Evolutionary conservation across 73 alveolate species (phyloP).

Genomic region (Paraurostyla sp.): DNA sequence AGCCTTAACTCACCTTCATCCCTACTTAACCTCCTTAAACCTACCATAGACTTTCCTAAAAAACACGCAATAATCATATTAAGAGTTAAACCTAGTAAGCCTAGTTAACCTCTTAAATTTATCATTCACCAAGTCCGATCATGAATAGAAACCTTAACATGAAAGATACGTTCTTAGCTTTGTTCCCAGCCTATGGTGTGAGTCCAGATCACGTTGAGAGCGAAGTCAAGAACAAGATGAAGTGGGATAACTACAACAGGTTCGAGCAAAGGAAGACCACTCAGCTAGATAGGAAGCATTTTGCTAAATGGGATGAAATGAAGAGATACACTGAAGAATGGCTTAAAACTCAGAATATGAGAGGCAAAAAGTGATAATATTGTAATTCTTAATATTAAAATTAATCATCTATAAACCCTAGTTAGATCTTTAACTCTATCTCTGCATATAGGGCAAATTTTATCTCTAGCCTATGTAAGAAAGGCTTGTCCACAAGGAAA

Average conservation of each 20-base stretch:
- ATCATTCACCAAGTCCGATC: neutral
- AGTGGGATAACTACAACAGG: neutral
- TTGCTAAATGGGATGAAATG: conserved; percentile 20
- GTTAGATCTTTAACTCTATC: conserved; percentile 5
- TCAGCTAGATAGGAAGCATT: neutral
- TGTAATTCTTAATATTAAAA: neutral
- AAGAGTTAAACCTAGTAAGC: neutral
- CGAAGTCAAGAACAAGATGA: neutral
- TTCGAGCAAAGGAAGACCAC: conserved; percentile 9
- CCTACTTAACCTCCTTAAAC: too few species aligned
- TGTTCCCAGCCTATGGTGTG: conserved; percentile 51
- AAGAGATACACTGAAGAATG: conserved; percentile 46
- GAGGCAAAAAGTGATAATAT: conserved; percentile 33
- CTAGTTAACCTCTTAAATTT: neutral
- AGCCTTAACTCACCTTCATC: too few species aligned
- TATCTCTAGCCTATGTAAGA: neutral
- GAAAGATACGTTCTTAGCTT: conserved; percentile 15
- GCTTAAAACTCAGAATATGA: conserved; percentile 41
- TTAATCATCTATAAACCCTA: conserved; percentile 52
- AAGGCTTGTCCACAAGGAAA: conserved; percentile 29
- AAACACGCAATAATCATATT: neutral
- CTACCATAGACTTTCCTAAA: too few species aligned
- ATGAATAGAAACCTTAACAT: conserved; percentile 1
- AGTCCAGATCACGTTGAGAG: neutral
- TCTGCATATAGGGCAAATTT: conserved; percentile 62